Conservation (phyloP, 306 rosid species). For the Quercus suber region DNA sequence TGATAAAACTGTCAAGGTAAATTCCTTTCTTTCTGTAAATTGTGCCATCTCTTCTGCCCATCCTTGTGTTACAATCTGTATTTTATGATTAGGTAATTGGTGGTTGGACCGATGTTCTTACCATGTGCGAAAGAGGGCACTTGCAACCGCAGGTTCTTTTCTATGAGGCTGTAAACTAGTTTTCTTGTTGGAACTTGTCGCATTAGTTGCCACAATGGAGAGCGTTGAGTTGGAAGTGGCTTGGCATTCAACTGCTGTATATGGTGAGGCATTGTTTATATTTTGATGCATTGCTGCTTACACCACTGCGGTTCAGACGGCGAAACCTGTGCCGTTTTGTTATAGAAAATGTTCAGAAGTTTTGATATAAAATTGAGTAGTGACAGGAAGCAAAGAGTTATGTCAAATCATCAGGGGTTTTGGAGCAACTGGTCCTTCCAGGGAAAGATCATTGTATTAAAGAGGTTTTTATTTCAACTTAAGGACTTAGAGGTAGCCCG, state of each 20-base stretch:
- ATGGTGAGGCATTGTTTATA: constrained; percentile 31
- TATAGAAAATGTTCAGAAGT: constrained; percentile 31
- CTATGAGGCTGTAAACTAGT: constrained; percentile 89
- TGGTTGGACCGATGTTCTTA: constrained; percentile 79
- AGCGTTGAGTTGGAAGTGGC: constrained; percentile 33
- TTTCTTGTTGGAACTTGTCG: constrained; percentile 34
- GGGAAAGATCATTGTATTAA: constrained; percentile 40
- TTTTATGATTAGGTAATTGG: constrained; percentile 70
- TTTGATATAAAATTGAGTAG: constrained; percentile 39
- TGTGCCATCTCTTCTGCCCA: constrained; percentile 9
- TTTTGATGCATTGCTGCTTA: constrained; percentile 39
- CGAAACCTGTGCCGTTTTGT: constrained; percentile 27
- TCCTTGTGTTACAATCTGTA: constrained; percentile 15
- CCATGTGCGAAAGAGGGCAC: constrained; percentile 89
- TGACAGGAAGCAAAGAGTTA: constrained; percentile 40
- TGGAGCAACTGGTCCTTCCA: constrained; percentile 34
- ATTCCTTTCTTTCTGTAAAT: constrained; percentile 17
- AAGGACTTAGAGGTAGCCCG: constrained; percentile 36
- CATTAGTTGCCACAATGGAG: constrained; percentile 28
- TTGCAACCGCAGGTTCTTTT: constrained; percentile 97
- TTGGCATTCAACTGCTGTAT: constrained; percentile 29
- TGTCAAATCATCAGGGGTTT: constrained; percentile 42
- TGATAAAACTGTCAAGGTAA: constrained; percentile 91
- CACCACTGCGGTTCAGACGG: constrained; percentile 28
- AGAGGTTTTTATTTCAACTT: constrained; percentile 19